Base-by-base conservation (phyloP, 1,284 basidiomycete species). In the Volvariella volvacea region DNA sequence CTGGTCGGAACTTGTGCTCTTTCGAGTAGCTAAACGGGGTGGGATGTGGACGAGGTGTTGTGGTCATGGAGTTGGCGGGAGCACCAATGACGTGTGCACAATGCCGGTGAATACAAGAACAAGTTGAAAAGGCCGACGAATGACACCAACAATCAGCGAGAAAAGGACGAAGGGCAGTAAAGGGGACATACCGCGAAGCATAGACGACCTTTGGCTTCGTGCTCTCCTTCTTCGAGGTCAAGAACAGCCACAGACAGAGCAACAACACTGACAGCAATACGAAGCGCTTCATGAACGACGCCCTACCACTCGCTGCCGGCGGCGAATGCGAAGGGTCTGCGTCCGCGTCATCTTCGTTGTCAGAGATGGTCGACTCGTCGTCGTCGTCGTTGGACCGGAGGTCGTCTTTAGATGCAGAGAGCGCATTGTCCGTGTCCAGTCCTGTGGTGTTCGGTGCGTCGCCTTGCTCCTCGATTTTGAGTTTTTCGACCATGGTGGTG, bases 21-120 rank as follows among this genome's bases (percentile, higher is more conserved):
- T 77, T 73, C 20, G 80, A 83, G 54, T 83, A 85, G 50, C 81
- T 83, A 34, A 8, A 42, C n/a, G n/a, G n/a, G n/a, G n/a, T n/a
- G n/a, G 42, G 4, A 3, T 10, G 20, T n/a, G 17, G 21, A 21
- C 25, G 21, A 41, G n/a, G 33, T 25, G 31, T n/a, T 42, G 32
- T 40, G 25, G 36, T 10, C 31, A 42, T 20, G 8, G 45, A 22
- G 43, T 42, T 16, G 39, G 42, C 25, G 32, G 20, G 32, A 34
- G 22, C 25, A 39, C 15, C 12, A 28, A 15, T 9, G n/a, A 9
- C 30, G 9, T n/a, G 30, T 32, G 10, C 30, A 32, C 9, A 9
- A 32, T 9, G 30, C n/a, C 30, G 30, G n/a, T 32, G n/a, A n/a
- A 32, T 32, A 9, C n/a, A n/a, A 32, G 9, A 32, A 9, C n/a